Percentiles rank a stretch among this genome's conserved stretches.
Evolutionary conservation across 371 early-diverging fungal genomes (phyloP).

Genomic region (Mucor racemosus): DNA sequence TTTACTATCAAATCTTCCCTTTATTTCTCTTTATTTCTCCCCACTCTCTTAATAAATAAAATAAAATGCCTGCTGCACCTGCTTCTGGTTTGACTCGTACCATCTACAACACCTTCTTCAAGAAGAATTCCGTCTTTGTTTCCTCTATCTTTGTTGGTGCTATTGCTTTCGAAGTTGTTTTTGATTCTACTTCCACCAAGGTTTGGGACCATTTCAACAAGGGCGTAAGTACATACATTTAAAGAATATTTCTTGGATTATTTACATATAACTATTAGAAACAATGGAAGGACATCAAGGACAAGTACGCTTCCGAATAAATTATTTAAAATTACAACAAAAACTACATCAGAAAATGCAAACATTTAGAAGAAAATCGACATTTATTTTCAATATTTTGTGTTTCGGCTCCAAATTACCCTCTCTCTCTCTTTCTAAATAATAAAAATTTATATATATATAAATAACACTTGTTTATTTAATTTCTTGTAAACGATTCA

Average conservation of each 20-base stretch:
- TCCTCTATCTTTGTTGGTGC: conserved; percentile 78
- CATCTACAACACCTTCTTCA: conserved; percentile 72
- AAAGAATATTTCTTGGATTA: no score
- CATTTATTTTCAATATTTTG: not conserved
- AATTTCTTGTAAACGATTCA: conserved; percentile 31
- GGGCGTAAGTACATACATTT: conserved; percentile 69
- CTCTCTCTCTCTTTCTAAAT: not conserved
- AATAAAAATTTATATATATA: conserved; percentile 2
- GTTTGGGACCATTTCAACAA: conserved; percentile 83
- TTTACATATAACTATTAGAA: conserved; percentile 27
- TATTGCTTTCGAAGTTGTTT: conserved; percentile 79
- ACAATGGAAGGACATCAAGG: conserved; percentile 81
- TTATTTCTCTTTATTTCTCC: conserved; percentile 14
- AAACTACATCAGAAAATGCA: conserved; percentile 2
- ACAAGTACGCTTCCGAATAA: conserved; percentile 51
- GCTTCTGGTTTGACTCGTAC: conserved; percentile 52
- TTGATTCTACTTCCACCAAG: conserved; percentile 68
- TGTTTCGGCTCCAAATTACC: conserved; percentile 1
- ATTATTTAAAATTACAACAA: not conserved
- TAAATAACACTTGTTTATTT: conserved; percentile 4
- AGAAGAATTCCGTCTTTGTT: conserved; percentile 77
- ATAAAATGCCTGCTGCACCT: conserved; percentile 46
- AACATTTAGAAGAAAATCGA: conserved; percentile 3
- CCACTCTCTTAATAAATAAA: conserved; percentile 20
- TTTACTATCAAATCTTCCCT: not conserved